Percentiles rank a stretch among this genome's conserved stretches.
These are phyloP conservation scores for Pogostemon cablin DNA, from an alignment of 257 asterid species.

Conservation along the genomic window DNA sequence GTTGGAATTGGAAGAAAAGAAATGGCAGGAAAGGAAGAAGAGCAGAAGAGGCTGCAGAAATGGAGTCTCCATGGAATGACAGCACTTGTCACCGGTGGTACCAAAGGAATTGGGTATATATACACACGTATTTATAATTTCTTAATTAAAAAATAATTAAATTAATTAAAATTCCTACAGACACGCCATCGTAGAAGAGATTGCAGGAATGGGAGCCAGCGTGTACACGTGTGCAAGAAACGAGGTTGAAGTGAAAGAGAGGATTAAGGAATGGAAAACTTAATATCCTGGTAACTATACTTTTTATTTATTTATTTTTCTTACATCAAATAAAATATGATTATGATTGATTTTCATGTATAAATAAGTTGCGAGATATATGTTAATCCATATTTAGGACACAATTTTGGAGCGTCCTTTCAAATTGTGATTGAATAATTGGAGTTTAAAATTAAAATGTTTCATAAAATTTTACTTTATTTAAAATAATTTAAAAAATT, in stretches of 20 bases:
- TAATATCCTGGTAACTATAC: slow-evolving; percentile 49
- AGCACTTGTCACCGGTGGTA: slow-evolving; percentile 66
- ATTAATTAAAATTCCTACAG: slow-evolving; percentile 28
- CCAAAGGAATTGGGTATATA: slow-evolving; percentile 58
- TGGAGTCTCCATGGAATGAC: slow-evolving; percentile 62
- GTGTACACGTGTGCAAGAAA: slow-evolving; percentile 68
- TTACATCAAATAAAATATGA: too few species aligned
- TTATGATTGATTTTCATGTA: too few species aligned
- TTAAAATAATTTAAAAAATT: too few species aligned
- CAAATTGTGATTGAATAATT: too few species aligned
- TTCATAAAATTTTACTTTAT: too few species aligned
- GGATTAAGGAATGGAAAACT: slow-evolving; percentile 68
- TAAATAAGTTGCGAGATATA: too few species aligned
- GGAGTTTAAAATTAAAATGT: too few species aligned
- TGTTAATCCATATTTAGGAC: too few species aligned
- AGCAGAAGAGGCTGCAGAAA: slow-evolving; percentile 39
- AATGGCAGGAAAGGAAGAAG: slow-evolving; percentile 37
- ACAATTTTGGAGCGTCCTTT: too few species aligned
- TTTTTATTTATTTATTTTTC: not conserved
- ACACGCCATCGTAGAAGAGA: slow-evolving; percentile 68
- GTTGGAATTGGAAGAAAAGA: not conserved
- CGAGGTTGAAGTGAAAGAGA: slow-evolving; percentile 40
- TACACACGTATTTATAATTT: not conserved
- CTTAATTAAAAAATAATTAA: not conserved
- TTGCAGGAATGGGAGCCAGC: slow-evolving; percentile 64